Evolutionary conservation across 2,329 filamentous ascomycete species (phyloP).

Genomic region (Rhynchosporium secalis): DNA sequence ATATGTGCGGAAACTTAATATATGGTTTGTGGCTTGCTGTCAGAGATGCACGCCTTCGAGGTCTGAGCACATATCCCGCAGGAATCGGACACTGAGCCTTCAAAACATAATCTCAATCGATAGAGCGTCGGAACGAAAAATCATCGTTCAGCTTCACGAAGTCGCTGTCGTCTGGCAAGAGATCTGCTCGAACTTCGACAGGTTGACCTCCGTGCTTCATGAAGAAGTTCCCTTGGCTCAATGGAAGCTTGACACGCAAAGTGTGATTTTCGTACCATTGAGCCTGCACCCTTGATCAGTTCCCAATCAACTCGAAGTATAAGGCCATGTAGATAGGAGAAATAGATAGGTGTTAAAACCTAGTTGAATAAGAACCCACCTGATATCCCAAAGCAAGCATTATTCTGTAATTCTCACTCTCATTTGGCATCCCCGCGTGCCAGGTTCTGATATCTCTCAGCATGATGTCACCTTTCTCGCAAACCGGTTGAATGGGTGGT

Average conservation of each 20-base stretch:
- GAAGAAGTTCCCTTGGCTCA: constrained; percentile 36
- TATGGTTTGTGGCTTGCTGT: constrained; percentile 5
- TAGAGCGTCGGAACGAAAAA: constrained; percentile 28
- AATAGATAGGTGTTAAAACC: not conserved
- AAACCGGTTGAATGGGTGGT: constrained; percentile 51
- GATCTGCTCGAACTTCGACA: constrained; percentile 35
- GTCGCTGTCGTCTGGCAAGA: constrained; percentile 32
- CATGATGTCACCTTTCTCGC: constrained; percentile 56
- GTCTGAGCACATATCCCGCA: not conserved
- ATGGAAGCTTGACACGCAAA: constrained; percentile 32
- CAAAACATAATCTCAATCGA: not conserved
- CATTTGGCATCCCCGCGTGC: constrained; percentile 65
- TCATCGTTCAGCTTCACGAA: constrained; percentile 35
- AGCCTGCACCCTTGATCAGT: constrained; percentile 24
- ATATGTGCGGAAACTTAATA: constrained; percentile 1
- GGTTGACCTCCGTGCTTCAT: constrained; percentile 34
- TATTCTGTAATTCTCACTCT: constrained; percentile 49
- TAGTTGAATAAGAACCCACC: constrained; percentile 19
- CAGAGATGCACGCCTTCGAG: not conserved
- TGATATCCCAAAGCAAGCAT: constrained; percentile 55
- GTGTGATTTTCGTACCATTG: constrained; percentile 38
- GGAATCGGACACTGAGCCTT: not conserved
- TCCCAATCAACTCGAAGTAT: not conserved
- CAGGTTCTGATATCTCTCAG: constrained; percentile 61
- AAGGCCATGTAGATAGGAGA: not conserved